Base-by-base conservation (phyloP, 2,329 filamentous ascomycete genomes). In the Aureobasidium lini region DNA sequence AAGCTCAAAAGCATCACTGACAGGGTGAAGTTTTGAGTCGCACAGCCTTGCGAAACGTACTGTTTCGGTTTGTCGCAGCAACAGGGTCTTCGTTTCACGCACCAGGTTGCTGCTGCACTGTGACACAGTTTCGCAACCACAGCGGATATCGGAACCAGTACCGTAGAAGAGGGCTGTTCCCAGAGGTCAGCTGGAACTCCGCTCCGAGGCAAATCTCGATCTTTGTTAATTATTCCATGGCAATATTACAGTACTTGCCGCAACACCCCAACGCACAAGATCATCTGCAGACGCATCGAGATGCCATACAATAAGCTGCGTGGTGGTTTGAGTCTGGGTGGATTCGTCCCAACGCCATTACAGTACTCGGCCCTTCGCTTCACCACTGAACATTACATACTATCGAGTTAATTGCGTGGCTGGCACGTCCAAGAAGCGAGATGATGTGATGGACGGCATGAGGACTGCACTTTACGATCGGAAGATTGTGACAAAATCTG, bases 1-100 rank as follows among this genome's bases (percentile, higher is more conserved):
- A 56, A 56, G 40, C 52, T 37, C 18, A 3, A 29, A 44, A 29
- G 37, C n/a, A 15, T 56, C 31, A 23, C 34, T 31, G 49, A 31
- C 49, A 52, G 34, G 49, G 13, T 37, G 3, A 18, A n/a, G 16
- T 56, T 42, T 36, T 34, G 40, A 29, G 40, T 56, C 31, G 52
- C 16, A 56, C 40, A 10, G 31, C 40, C 40, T 54, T 40, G 50
- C 39, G 15, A 46, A 46, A 28, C 16, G 15, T 23, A 37, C 52
- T 37, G 32, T 44, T 56, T 56, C 52, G 52, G 52, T 56, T 15
- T 46, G 52, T 37, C 40, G 52, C 52, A 56, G 52, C 39, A n/a
- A 39, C 48, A 50, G 48, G 48, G 50, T 46, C 52, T 44, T 11
- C 18, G 52, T 56, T 46, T 36, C 52, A 56, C 40, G 40, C 52